Evolutionary conservation across 257 asterid species (phyloP).

Genomic region (Haberlea rhodopensis): DNA sequence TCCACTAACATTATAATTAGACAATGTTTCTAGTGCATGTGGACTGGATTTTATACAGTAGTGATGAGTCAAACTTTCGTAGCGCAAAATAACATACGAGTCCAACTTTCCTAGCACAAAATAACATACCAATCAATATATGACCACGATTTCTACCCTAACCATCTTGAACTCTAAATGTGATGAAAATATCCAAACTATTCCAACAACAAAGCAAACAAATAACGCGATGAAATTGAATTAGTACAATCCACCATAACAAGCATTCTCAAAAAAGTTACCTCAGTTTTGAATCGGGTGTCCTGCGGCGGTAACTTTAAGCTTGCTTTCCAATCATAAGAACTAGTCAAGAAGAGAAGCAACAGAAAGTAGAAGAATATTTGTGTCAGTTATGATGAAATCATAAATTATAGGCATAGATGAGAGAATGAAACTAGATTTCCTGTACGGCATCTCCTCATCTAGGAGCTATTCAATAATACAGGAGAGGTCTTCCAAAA

Average conservation of each 20-base stretch:
- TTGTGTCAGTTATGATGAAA: not conserved
- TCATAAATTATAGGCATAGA: not conserved
- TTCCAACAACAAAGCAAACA: not conserved
- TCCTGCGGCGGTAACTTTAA: conserved; percentile 58
- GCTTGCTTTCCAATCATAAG: conserved; percentile 70
- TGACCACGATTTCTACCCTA: not conserved
- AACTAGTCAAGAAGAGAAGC: conserved; percentile 35
- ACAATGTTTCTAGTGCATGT: not conserved
- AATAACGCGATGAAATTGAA: not conserved
- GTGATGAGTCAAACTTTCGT: not conserved
- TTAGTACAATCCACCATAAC: not conserved
- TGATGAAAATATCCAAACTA: conserved; percentile 9
- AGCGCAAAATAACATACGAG: not conserved
- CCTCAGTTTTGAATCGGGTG: conserved; percentile 72
- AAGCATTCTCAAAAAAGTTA: conserved; percentile 19
- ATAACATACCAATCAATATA: not conserved
- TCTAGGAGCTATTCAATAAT: conserved; percentile 1
- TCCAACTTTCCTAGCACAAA: too few species aligned
- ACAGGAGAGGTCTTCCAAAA: not conserved
- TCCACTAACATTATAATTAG: not conserved
- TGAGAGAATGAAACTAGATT: not conserved
- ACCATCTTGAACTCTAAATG: conserved; percentile 1
- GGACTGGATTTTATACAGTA: not conserved
- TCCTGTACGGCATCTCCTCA: conserved; percentile 1
- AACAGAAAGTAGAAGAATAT: conserved; percentile 13